These are phyloP conservation scores for Euphorbia celastroides DNA, from an alignment of 441 rosid genomes.

Conservation along the genomic window DNA sequence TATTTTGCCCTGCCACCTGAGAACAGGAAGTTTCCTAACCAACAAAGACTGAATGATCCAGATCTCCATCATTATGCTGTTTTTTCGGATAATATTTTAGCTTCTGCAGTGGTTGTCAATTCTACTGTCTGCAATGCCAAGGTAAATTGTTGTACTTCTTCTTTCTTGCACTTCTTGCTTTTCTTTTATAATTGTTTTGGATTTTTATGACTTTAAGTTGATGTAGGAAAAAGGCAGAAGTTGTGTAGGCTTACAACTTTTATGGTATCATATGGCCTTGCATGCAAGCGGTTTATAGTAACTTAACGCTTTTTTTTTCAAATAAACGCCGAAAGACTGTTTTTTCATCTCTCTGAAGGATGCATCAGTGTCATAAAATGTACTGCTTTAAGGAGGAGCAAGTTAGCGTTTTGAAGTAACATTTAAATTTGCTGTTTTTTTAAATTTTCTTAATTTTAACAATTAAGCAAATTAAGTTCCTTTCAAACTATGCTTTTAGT, in stretches of 20 bases:
- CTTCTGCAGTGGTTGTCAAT: conserved; percentile 80
- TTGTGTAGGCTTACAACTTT: no score
- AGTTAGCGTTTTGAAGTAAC: neutral
- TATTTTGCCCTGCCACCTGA: conserved; percentile 61
- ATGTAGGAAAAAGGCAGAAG: neutral
- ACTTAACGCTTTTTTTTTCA: neutral
- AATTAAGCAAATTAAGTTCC: neutral
- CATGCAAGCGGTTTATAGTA: no score
- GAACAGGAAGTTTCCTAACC: conserved; percentile 64
- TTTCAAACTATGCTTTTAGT: neutral
- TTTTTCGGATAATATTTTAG: conserved; percentile 80
- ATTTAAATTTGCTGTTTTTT: neutral
- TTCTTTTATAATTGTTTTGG: neutral
- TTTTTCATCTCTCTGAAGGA: no score
- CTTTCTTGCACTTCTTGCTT: neutral
- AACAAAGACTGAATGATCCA: conserved; percentile 44
- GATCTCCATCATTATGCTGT: conserved; percentile 68
- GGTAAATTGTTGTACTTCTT: conserved; percentile 35
- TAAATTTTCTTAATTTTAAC: neutral
- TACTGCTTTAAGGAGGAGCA: neutral
- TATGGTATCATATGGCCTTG: no score
- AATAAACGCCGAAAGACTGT: neutral
- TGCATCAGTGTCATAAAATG: neutral
- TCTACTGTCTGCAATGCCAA: conserved; percentile 65
- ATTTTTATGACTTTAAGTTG: neutral